These are phyloP conservation scores for Hymenoscyphus occultus DNA, from an alignment of 2,329 filamentous ascomycete genomes.

Conservation along the genomic window DNA sequence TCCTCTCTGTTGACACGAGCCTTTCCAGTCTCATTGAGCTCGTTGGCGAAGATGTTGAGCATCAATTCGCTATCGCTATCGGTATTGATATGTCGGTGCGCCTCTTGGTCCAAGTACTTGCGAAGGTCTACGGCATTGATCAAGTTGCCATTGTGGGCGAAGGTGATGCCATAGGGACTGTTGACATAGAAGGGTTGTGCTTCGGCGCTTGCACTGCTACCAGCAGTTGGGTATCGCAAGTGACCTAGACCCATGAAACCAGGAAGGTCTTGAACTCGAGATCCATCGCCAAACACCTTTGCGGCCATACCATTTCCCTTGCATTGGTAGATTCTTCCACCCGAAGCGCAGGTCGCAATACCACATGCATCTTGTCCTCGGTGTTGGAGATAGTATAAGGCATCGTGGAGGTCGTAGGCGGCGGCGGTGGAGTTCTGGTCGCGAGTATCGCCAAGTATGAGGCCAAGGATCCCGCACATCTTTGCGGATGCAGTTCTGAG, in stretches of 20 bases:
- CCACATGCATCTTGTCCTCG: slow-evolving; percentile 86
- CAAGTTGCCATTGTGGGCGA: slow-evolving; percentile 85
- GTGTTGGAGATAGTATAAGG: slow-evolving; percentile 67
- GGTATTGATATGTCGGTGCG: slow-evolving; percentile 58
- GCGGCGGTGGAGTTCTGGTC: slow-evolving; percentile 48
- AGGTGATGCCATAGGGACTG: slow-evolving; percentile 75
- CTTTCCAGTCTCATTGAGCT: slow-evolving; percentile 77
- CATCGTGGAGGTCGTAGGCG: slow-evolving; percentile 66
- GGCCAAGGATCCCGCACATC: slow-evolving; percentile 62
- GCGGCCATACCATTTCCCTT: slow-evolving; percentile 88
- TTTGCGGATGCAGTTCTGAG: slow-evolving; percentile 20
- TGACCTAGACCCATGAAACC: slow-evolving; percentile 87
- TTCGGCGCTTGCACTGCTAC: slow-evolving; percentile 78
- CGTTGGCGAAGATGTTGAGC: slow-evolving; percentile 83
- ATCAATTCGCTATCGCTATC: slow-evolving; percentile 86
- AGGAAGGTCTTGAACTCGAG: slow-evolving; percentile 68
- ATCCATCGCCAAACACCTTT: slow-evolving; percentile 80
- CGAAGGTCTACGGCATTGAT: slow-evolving; percentile 71
- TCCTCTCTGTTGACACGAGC: slow-evolving; percentile 75
- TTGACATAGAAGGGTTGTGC: slow-evolving; percentile 94
- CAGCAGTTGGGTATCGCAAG: slow-evolving; percentile 84
- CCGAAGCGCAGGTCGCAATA: slow-evolving; percentile 70
- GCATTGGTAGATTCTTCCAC: slow-evolving; percentile 81
- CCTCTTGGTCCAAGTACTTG: slow-evolving; percentile 45
- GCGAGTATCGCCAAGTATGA: slow-evolving; percentile 56